phyloP scores from a whole-genome alignment of 768 basidiomycete species.

The Infundibulicybe gibba region DNA sequence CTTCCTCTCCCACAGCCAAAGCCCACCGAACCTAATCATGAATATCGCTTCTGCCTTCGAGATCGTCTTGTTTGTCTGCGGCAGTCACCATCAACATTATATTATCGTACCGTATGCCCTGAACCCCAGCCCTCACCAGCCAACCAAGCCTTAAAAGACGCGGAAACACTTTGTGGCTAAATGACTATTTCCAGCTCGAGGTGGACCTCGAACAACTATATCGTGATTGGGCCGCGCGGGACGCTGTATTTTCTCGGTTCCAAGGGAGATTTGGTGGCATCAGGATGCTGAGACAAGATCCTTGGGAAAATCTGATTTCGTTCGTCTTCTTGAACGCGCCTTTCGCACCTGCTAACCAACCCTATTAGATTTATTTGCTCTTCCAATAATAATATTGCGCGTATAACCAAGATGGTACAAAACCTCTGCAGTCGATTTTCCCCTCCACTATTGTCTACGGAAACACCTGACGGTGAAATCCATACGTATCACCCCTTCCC shows the following conservation, averaged over 20 bases:
- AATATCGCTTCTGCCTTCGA: slow-evolving; percentile 76
- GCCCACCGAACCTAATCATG: slow-evolving; percentile 22
- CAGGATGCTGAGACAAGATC: slow-evolving; percentile 86
- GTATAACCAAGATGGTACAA: slow-evolving; percentile 93
- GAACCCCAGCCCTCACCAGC: slow-evolving; percentile 29
- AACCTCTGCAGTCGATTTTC: slow-evolving; percentile 78
- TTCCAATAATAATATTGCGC: slow-evolving; percentile 92
- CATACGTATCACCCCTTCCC: slow-evolving; percentile 80
- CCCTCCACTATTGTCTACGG: slow-evolving; percentile 51
- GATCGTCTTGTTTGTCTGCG: slow-evolving; percentile 85
- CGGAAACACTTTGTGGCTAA: slow-evolving; percentile 73
- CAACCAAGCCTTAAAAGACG: slow-evolving; percentile 36
- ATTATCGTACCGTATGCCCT: slow-evolving; percentile 72
- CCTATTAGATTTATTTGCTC: slow-evolving; percentile 88
- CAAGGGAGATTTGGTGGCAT: slow-evolving; percentile 74
- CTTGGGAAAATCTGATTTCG: slow-evolving; percentile 95
- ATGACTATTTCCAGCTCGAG: slow-evolving; percentile 87
- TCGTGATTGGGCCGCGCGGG: slow-evolving; percentile 66
- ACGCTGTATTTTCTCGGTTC: slow-evolving; percentile 69
- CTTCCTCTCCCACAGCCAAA: slow-evolving; percentile 28
- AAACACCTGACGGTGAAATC: slow-evolving; percentile 23
- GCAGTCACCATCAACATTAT: slow-evolving; percentile 63
- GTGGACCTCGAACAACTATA: slow-evolving; percentile 72
- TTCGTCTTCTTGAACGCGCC: slow-evolving; percentile 37
- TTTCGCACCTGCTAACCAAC: neutral